phyloP scores from a whole-genome alignment of 2,329 filamentous ascomycete species.

The Diplodia corticola region DNA sequence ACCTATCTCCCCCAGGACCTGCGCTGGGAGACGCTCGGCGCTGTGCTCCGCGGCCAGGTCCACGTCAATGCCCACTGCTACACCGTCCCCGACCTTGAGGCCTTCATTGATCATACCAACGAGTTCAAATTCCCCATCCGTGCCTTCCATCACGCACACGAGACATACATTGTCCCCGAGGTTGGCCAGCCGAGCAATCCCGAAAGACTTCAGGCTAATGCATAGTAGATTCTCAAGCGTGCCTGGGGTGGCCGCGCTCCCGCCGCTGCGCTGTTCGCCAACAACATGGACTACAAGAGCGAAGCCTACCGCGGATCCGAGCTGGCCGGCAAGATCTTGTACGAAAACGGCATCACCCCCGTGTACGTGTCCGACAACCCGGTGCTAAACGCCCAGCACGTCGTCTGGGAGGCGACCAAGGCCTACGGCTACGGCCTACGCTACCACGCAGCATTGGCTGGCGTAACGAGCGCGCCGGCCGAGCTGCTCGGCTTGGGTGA shows the following conservation, averaged over 20 bases:
- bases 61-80: conserved; percentile 73
- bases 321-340: conserved; percentile 65
- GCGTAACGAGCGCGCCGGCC: conserved; percentile 44
- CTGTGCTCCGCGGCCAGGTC: conserved; percentile 66
- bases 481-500: conserved; percentile 43
- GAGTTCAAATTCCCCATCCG: conserved; percentile 68
- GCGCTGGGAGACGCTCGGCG: conserved; percentile 63
- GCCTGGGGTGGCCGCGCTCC: conserved; percentile 40
- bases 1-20: conserved; percentile 64
- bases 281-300: conserved; percentile 72
- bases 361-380: conserved; percentile 73
- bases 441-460: conserved; percentile 44
- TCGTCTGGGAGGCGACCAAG: conserved; percentile 59
- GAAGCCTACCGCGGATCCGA: conserved; percentile 67
- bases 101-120: conserved; percentile 68
- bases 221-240: conserved; percentile 33
- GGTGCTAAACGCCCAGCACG: conserved; percentile 68
- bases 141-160: conserved; percentile 70
- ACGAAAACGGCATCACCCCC: conserved; percentile 64
- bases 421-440: conserved; percentile 45
- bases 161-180: conserved; percentile 67
- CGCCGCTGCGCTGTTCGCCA: conserved; percentile 63
- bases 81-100: conserved; percentile 67
- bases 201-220: neutral
- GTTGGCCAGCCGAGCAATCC: conserved; percentile 31